Evolutionary conservation across 1,284 basidiomycete species (phyloP).

Genomic region (Ceratobasidium sp.): DNA sequence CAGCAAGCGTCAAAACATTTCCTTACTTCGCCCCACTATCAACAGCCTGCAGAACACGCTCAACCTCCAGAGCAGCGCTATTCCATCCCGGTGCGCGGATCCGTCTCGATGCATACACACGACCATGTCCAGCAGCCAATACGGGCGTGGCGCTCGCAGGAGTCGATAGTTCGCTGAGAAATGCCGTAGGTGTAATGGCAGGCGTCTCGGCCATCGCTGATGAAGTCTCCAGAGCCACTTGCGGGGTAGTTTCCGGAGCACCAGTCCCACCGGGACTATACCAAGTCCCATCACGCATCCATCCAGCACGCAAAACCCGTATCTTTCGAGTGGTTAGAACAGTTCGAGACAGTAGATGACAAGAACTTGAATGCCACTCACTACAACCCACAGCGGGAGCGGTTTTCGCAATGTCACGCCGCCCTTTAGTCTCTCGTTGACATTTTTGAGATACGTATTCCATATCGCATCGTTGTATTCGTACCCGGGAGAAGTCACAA

Average conservation of each 20-base stretch:
- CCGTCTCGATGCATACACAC: conserved; percentile 30
- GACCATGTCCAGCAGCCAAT: not conserved
- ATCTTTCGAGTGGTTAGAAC: conserved; percentile 30
- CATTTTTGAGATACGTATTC: conserved; percentile 43
- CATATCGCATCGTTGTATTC: conserved; percentile 44
- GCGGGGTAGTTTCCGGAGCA: not conserved
- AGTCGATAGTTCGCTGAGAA: conserved; percentile 9
- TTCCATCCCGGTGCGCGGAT: conserved; percentile 32
- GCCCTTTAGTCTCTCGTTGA: conserved; percentile 43
- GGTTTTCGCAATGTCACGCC: conserved; percentile 44
- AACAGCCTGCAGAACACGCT: conserved; percentile 16
- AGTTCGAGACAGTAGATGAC: not conserved
- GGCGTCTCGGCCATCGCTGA: conserved; percentile 36
- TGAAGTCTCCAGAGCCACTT: conserved; percentile 10
- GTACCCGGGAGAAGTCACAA: conserved; percentile 42
- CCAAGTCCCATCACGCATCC: conserved; percentile 47
- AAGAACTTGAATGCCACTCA: conserved; percentile 28
- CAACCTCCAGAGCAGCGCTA: conserved; percentile 30
- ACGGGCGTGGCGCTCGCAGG: not conserved
- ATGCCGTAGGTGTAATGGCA: conserved; percentile 18
- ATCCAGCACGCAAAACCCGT: conserved; percentile 45
- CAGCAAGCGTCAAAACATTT: not conserved
- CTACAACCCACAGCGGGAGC: conserved; percentile 42
- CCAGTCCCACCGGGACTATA: conserved; percentile 12
- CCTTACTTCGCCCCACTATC: conserved; percentile 5